Conservation (phyloP, 768 basidiomycete genomes). For the Kwoniella shandongensis region DNA sequence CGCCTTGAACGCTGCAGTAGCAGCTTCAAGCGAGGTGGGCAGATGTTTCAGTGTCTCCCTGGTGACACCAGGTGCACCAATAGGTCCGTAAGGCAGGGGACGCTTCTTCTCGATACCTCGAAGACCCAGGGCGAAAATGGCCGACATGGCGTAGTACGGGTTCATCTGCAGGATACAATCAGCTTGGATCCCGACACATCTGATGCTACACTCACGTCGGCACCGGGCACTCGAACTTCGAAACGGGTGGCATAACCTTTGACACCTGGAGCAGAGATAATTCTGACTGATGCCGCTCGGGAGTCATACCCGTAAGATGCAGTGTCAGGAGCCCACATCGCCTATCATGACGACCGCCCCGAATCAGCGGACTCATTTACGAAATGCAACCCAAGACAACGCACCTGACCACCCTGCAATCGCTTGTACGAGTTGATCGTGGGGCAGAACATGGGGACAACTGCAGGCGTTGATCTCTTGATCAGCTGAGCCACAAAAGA, state of each 20-base stretch:
- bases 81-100: constrained; percentile 68
- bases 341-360: constrained; percentile 30
- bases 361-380: constrained; percentile 5
- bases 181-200: neutral
- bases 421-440: constrained; percentile 98
- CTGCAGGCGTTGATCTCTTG: constrained; percentile 43
- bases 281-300: constrained; percentile 84
- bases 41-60: constrained; percentile 67
- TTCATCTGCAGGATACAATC: constrained; percentile 58
- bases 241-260: constrained; percentile 77
- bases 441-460: constrained; percentile 80
- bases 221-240: constrained; percentile 92
- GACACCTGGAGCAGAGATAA: constrained; percentile 88
- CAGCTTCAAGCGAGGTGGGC: constrained; percentile 73
- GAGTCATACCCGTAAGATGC: constrained; percentile 96
- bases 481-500: neutral
- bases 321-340: constrained; percentile 91
- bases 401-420: constrained; percentile 78
- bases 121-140: constrained; percentile 82
- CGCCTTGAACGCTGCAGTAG: constrained; percentile 76
- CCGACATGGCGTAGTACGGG: constrained; percentile 81
- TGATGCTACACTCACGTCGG: constrained; percentile 86
- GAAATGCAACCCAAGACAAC: constrained; percentile 8
- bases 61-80: constrained; percentile 54
- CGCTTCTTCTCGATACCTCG: constrained; percentile 81